Base-by-base conservation (phyloP, 345 rosid species). In the Aquilaria malaccensis region DNA sequence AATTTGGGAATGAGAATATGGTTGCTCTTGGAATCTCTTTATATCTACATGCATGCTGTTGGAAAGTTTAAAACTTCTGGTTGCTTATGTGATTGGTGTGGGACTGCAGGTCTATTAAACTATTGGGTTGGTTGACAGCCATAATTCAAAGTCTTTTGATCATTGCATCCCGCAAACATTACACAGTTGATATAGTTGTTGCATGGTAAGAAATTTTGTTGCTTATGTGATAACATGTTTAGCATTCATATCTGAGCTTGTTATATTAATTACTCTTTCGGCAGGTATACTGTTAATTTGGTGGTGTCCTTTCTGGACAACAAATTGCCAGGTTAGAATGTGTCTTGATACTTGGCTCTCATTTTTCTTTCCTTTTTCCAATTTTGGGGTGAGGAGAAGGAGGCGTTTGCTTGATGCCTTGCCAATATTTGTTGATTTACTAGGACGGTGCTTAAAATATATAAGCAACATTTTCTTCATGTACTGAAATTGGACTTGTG, bases 151-250 rank as follows among this genome's bases (percentile, higher is more conserved):
- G 99, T 80, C 74, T 91, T 60, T 70, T 95, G 80, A 95, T 95
- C 49, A 61, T 95, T 58, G 98, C 99, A 15, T 95, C 99, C 37
- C 88, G 98, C 72, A 95, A 95, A 76, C 99, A 95, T 85, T 95
- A 95, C 83, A 83, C 89, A 0, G 98, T 91, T 7, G 99, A 95
- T 45, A 83, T 95, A 0, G 95, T 91, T 58, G 99, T 95, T 72
- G 99, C 99, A 29, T 91, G 99, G 99, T 94, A 76, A 56, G 77
- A 13, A 14, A 12, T 61, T 14, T 33, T 41, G 46, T 41, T 63
- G 59, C 13, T 29, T 11, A 58, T 7, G 57, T 9, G 22, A 22
- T 9, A 37, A 37, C 43, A 37, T 37, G 43, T 37, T 37, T 37
- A 37, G 43, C 43, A 37, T 37, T 37, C 43, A 37, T 56, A 55